Evolutionary conservation across 768 basidiomycete genomes (phyloP), one percentile per base, ranked within the genome.

Genomic region (Leccinellum rugosiceps): DNA sequence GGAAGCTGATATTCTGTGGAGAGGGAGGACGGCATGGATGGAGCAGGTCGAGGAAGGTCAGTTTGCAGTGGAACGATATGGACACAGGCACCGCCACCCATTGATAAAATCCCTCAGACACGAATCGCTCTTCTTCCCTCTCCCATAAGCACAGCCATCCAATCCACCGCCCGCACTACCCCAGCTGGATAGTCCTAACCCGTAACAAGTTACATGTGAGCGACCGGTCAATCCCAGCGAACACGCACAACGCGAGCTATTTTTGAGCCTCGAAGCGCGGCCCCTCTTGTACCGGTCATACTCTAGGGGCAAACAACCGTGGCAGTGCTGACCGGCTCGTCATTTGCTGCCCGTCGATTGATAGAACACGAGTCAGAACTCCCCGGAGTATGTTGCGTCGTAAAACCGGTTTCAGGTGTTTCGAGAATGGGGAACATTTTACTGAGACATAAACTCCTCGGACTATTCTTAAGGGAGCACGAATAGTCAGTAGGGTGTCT

Each of bases 61-160:
- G 47, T 53, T 49, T 46, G 32, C n/a, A 28, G 38, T 34, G 14
- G 38, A 41, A 34, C 32, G 51, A 47, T 55, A 31, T 43, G 23
- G 51, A 34, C 15, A 31, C 45, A 28, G 9, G 41, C 55, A 63
- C 63, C 28, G 64, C 64, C 64, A 64, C 63, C 25, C n/a, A 35
- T 49, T 65, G 60, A 62, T 44, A 57, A 56, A n/a, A 13, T 43
- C 47, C 53, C 45, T 32, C 28, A 15, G 35, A 52, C 35, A 38
- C 46, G 15, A 6, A 15, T 34, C 32, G 3, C 32, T 32, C n/a
- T 9, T 41, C 38, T 9, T 11, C 38, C 19, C 41, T n/a, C 5
- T 11, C 38, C 19, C 41, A 10, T 21, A 43, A 10, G n/a, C 19
- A 43, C 41, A 43, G 38, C 38, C 38, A 41, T 43, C 6, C 3